Evolutionary conservation across 1,284 basidiomycete genomes (phyloP).

Genomic region (Ceratobasidium sp.): DNA sequence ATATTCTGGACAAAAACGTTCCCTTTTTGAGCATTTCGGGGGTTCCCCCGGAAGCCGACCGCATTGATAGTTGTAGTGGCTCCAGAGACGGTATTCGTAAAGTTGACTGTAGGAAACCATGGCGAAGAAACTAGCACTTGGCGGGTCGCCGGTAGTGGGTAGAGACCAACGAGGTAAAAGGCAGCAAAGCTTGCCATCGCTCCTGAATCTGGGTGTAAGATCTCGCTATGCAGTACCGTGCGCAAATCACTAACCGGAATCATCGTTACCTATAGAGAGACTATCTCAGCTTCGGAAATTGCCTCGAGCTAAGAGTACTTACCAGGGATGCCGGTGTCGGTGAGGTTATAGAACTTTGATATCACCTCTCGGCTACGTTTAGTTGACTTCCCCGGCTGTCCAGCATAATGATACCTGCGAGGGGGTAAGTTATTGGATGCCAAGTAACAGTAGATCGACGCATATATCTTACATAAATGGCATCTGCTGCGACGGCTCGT

Average conservation of each 20-base stretch:
- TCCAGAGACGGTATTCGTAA: conserved; percentile 69
- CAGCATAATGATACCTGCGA: conserved; percentile 67
- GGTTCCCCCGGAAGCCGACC: conserved; percentile 68
- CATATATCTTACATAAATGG: conserved; percentile 64
- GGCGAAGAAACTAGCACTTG: conserved; percentile 73
- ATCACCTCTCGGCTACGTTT: conserved; percentile 36
- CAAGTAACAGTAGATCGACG: neutral
- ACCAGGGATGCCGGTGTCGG: conserved; percentile 52
- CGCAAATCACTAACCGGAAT: conserved; percentile 8
- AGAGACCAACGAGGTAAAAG: conserved; percentile 72
- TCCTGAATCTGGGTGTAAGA: conserved; percentile 57
- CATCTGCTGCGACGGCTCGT: conserved; percentile 65
- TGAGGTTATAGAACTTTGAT: conserved; percentile 38
- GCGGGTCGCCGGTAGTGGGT: conserved; percentile 71
- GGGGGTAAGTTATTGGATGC: neutral
- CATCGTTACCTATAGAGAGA: conserved; percentile 22
- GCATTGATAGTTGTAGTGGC: conserved; percentile 69
- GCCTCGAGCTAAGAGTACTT: neutral
- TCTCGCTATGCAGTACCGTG: conserved; percentile 46
- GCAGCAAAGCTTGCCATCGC: conserved; percentile 78
- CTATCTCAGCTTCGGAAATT: conserved; percentile 27
- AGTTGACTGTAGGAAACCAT: conserved; percentile 70
- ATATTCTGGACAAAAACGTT: conserved; percentile 71
- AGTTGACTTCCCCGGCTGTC: conserved; percentile 61
- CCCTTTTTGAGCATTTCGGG: conserved; percentile 62